Conservation (phyloP, 140 eudicot genomes). For the Bidens hawaiensis region DNA sequence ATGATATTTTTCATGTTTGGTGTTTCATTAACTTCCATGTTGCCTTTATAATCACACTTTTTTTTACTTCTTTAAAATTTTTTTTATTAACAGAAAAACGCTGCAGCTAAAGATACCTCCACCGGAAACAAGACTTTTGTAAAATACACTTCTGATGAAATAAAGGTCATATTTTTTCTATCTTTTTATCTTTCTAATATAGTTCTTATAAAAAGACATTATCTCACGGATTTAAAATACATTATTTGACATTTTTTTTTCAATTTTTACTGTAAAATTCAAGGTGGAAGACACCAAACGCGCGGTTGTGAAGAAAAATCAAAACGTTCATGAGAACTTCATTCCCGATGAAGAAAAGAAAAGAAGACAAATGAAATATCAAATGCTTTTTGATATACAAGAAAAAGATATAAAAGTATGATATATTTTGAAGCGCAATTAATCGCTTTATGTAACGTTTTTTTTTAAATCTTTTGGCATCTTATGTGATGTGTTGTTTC, state of each 20-base stretch:
- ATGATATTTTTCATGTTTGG: conserved; percentile 7
- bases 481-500: not conserved
- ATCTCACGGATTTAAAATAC: not conserved
- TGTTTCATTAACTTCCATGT: conserved; percentile 1
- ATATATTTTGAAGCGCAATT: conserved; percentile 1
- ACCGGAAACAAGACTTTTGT: conserved; percentile 25
- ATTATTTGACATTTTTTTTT: conserved; percentile 2
- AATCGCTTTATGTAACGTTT: not conserved
- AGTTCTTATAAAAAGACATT: conserved; percentile 1
- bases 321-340: conserved; percentile 20
- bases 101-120: conserved; percentile 37
- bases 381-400: conserved; percentile 58
- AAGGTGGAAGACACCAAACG: conserved; percentile 38
- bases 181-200: not conserved
- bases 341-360: conserved; percentile 46
- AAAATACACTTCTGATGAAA: conserved; percentile 32
- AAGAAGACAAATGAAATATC: conserved; percentile 44
- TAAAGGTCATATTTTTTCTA: conserved; percentile 33
- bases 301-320: conserved; percentile 28
- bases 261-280: conserved; percentile 1
- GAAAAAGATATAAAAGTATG: conserved; percentile 65
- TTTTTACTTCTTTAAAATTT: conserved; percentile 16
- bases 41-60: conserved; percentile 13
- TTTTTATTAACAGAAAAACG: conserved; percentile 39
- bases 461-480: not conserved